phyloP scores from a whole-genome alignment of 208 protist genomes.

The Angomonas deanei region DNA sequence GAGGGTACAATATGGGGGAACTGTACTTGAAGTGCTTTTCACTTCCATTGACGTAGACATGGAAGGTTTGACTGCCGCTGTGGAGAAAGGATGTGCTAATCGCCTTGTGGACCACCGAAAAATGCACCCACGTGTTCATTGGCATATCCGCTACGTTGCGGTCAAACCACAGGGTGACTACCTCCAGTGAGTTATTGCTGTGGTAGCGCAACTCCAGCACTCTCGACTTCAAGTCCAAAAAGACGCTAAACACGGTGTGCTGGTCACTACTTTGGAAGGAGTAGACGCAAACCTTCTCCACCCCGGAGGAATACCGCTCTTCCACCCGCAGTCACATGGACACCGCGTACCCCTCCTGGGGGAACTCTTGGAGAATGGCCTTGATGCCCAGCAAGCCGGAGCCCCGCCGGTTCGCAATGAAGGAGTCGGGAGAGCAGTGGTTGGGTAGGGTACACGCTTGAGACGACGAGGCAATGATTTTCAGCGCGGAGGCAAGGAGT shows the following conservation, averaged over 20 bases:
- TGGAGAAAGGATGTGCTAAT: constrained; percentile 14
- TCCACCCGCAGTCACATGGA: constrained; percentile 68
- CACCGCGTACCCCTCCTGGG: constrained; percentile 67
- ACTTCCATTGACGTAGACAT: constrained; percentile 43
- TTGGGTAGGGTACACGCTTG: neutral
- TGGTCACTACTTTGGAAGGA: constrained; percentile 34
- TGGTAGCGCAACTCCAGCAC: neutral
- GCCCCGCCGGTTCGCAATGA: constrained; percentile 26
- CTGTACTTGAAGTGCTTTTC: constrained; percentile 12
- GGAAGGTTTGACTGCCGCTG: constrained; percentile 12
- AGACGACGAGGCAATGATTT: constrained; percentile 49
- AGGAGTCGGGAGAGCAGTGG: constrained; percentile 17
- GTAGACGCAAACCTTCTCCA: neutral
- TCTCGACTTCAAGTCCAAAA: constrained; percentile 1
- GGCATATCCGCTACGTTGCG: neutral
- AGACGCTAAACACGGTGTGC: constrained; percentile 22
- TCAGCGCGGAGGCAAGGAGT: constrained; percentile 39
- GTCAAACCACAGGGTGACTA: constrained; percentile 3
- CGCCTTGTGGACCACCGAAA: constrained; percentile 9
- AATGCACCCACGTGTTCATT: neutral
- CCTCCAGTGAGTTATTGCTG: neutral
- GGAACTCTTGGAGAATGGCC: constrained; percentile 47
- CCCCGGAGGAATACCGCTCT: neutral
- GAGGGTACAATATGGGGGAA: constrained; percentile 38
- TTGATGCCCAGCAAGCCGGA: constrained; percentile 43